These are phyloP conservation scores for Auricularia auricula-judae DNA, from an alignment of 768 basidiomycete species.

Conservation along the genomic window DNA sequence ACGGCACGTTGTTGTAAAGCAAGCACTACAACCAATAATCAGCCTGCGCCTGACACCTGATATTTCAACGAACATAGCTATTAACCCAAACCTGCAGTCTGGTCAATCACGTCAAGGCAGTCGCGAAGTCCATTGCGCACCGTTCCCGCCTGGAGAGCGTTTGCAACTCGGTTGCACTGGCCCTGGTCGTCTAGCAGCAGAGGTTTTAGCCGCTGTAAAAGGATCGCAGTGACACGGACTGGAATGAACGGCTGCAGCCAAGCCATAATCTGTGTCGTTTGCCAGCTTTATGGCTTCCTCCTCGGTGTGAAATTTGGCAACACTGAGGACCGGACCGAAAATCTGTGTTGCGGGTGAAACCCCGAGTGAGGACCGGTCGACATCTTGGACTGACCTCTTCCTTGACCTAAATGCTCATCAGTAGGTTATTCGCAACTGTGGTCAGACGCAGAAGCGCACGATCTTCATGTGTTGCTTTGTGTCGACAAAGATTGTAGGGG, in stretches of 20 bases:
- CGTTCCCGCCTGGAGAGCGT: not conserved
- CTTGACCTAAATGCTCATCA: not conserved
- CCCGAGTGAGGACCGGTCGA: not conserved
- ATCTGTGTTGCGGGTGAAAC: not conserved
- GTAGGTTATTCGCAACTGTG: not conserved
- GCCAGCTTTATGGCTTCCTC: conserved; percentile 68
- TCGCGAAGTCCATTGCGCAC: not conserved
- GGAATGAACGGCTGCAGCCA: conserved; percentile 86
- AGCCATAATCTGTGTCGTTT: conserved; percentile 82
- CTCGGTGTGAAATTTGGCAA: not conserved
- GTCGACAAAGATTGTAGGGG: conserved; percentile 68
- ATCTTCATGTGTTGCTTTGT: conserved; percentile 62
- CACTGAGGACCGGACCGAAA: conserved; percentile 3
- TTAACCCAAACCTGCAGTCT: not conserved
- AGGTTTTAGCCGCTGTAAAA: not conserved
- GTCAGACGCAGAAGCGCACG: conserved; percentile 28
- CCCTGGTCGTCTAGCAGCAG: not conserved
- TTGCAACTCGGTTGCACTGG: not conserved
- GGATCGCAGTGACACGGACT: conserved; percentile 33
- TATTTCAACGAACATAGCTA: not conserved
- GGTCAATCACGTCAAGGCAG: not conserved
- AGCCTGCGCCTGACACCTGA: not conserved
- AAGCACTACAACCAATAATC: conserved; percentile 7
- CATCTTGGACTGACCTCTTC: not conserved
- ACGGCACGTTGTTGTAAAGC: conserved; percentile 51